A percentile compares a stretch with the other conserved stretches of the same genome.
phyloP scores from a whole-genome alignment of 2,329 filamentous ascomycete genomes.

The Cladosporium sphaerospermum region DNA sequence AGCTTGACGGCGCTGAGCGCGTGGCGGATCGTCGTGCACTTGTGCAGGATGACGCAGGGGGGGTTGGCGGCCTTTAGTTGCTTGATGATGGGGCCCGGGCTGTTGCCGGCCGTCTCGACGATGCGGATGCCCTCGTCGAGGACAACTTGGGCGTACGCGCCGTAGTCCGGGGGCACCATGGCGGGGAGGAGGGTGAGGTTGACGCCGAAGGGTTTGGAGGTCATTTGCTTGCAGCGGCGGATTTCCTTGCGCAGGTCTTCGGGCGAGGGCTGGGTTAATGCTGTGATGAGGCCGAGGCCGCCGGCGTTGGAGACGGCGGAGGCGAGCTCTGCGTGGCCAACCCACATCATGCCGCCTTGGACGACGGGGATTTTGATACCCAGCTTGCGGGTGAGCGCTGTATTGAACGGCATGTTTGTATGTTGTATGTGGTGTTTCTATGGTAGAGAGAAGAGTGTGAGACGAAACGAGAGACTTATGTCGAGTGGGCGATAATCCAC shows the following conservation, averaged over 20 bases:
- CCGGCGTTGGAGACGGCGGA: slow-evolving; percentile 74
- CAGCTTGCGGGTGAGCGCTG: slow-evolving; percentile 55
- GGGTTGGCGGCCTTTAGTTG: slow-evolving; percentile 71
- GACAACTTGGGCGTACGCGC: slow-evolving; percentile 81
- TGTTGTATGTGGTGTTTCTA: slow-evolving; percentile 2
- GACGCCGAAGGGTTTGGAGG: slow-evolving; percentile 75
- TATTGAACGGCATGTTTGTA: slow-evolving; percentile 58
- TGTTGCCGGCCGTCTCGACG: slow-evolving; percentile 89
- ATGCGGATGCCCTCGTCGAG: slow-evolving; percentile 89
- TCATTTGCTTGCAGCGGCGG: slow-evolving; percentile 73
- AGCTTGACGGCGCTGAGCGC: slow-evolving; percentile 87
- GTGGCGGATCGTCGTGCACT: slow-evolving; percentile 94
- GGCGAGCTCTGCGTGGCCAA: slow-evolving; percentile 73
- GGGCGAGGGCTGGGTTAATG: slow-evolving; percentile 86
- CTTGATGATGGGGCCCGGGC: slow-evolving; percentile 81
- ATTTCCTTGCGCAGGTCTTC: slow-evolving; percentile 93
- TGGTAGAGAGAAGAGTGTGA: neutral
- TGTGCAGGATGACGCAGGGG: slow-evolving; percentile 74
- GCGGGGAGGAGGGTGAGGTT: slow-evolving; percentile 92
- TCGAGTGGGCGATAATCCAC: neutral
- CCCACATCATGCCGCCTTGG: slow-evolving; percentile 83
- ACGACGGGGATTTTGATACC: slow-evolving; percentile 70
- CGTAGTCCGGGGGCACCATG: slow-evolving; percentile 85
- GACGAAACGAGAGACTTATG: neutral
- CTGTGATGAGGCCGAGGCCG: slow-evolving; percentile 75